A percentile compares a stretch with the other conserved stretches of the same genome.
Conservation (phyloP, 2,329 filamentous ascomycete species). For the Ambrosiella xylebori region DNA sequence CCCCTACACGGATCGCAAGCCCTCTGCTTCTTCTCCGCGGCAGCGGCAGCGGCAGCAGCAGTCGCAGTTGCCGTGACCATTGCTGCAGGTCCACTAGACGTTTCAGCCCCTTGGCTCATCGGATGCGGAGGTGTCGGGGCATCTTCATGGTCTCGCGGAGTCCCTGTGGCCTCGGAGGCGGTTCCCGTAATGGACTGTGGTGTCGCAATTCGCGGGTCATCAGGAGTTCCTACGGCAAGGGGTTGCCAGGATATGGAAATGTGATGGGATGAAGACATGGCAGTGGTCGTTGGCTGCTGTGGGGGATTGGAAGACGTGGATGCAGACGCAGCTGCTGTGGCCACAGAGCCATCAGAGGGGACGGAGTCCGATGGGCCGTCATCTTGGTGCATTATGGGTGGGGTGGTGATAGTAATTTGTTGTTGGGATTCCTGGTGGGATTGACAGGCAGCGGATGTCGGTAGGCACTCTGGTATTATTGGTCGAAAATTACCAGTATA, state of each 20-base stretch:
- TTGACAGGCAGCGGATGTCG: too few relatives aligned
- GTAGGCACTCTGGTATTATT: too few relatives aligned
- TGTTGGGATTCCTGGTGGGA: too few relatives aligned
- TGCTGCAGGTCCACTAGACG: not conserved
- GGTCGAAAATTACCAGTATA: too few relatives aligned
- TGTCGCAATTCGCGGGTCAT: not conserved
- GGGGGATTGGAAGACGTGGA: not conserved
- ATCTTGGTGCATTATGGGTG: too few relatives aligned
- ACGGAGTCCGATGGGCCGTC: too few relatives aligned
- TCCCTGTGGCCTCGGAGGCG: not conserved
- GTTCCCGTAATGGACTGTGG: not conserved
- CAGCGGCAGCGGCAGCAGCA: constrained; percentile 14
- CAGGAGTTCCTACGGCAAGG: not conserved
- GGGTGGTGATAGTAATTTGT: too few relatives aligned
- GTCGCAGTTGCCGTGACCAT: not conserved
- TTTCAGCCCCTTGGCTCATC: not conserved
- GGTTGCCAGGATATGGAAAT: not conserved
- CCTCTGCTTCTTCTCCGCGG: constrained; percentile 47
- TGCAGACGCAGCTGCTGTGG: too few relatives aligned
- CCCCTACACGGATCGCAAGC: constrained; percentile 62
- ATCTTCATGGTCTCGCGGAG: not conserved
- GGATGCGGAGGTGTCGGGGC: not conserved
- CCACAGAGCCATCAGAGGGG: too few relatives aligned
- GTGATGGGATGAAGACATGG: not conserved
- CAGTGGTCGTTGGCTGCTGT: not conserved